Evolutionary conservation across 305 asterid species (phyloP).

Genomic region (Nicotiana rustica): DNA sequence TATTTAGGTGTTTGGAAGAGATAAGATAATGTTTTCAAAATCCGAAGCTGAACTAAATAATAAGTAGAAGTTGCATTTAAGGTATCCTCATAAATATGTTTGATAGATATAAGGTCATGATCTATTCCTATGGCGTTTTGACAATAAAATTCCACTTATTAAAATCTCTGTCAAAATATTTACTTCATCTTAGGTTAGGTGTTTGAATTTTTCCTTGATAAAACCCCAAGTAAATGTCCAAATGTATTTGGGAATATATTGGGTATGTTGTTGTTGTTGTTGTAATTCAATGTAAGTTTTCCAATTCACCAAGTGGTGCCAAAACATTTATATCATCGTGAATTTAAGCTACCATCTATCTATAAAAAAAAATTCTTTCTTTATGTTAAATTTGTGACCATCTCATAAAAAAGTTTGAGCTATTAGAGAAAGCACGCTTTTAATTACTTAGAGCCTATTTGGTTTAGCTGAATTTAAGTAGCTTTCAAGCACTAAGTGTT

Average conservation of each 20-base stretch:
- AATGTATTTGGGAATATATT: background rate
- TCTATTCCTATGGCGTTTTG: background rate
- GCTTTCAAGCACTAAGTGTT: background rate
- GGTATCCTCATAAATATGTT: conserved; percentile 5
- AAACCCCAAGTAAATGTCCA: conserved; percentile 11
- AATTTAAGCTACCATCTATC: conserved; percentile 22
- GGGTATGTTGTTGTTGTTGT: background rate
- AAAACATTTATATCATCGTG: background rate
- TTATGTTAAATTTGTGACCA: conserved; percentile 18
- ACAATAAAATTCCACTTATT: background rate
- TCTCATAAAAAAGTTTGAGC: background rate
- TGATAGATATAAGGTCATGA: background rate
- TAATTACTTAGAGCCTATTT: background rate
- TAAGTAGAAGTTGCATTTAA: conserved; percentile 2
- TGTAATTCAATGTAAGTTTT: background rate
- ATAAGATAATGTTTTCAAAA: background rate
- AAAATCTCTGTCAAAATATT: background rate
- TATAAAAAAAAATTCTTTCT: background rate
- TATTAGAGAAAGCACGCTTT: background rate
- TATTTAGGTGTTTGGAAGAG: background rate
- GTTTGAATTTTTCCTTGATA: background rate
- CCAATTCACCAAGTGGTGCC: background rate
- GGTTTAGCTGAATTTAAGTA: conserved; percentile 16
- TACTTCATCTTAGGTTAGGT: background rate
- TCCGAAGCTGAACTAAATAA: conserved; percentile 5